A percentile compares a stretch with the other conserved stretches of the same genome.
Conservation (phyloP, 2,329 filamentous ascomycete genomes). For the Aureobasidium melanogenum region DNA sequence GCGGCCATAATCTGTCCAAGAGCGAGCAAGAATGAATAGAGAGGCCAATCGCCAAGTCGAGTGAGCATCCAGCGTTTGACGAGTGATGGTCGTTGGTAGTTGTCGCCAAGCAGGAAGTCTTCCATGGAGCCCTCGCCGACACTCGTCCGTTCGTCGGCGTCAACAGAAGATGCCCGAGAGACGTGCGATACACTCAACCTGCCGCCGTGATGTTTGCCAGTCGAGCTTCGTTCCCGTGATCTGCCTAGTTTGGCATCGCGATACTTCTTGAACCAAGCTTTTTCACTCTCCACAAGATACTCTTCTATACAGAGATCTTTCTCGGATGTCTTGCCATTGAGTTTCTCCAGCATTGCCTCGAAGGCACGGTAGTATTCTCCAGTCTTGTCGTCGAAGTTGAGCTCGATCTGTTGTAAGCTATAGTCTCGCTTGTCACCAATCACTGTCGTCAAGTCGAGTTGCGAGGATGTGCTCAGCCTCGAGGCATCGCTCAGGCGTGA, state of each 20-base stretch:
- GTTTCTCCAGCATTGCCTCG: conserved; percentile 45
- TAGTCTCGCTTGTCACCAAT: background rate
- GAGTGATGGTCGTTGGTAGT: conserved; percentile 49
- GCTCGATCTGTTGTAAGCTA: background rate
- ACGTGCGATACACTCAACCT: background rate
- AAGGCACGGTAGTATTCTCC: conserved; percentile 54
- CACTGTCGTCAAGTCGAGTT: background rate
- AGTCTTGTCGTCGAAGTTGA: conserved; percentile 52
- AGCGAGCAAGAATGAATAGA: conserved; percentile 54
- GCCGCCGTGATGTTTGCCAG: conserved; percentile 23
- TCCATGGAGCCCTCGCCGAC: conserved; percentile 29
- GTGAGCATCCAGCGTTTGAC: conserved; percentile 47
- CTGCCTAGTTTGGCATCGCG: conserved; percentile 42
- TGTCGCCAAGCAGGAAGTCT: conserved; percentile 48
- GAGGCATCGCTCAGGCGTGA: background rate
- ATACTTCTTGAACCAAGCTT: conserved; percentile 57
- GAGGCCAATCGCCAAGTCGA: conserved; percentile 53
- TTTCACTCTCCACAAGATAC: conserved; percentile 56
- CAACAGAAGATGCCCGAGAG: conserved; percentile 28
- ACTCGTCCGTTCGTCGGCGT: conserved; percentile 20
- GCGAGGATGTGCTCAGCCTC: background rate
- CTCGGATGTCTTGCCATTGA: conserved; percentile 50
- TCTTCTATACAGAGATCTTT: conserved; percentile 55
- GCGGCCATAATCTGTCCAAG: conserved; percentile 56
- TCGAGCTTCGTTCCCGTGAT: conserved; percentile 20